Conservation (phyloP, 805 yeast species). For the Saccharomycopsis sp. region DNA sequence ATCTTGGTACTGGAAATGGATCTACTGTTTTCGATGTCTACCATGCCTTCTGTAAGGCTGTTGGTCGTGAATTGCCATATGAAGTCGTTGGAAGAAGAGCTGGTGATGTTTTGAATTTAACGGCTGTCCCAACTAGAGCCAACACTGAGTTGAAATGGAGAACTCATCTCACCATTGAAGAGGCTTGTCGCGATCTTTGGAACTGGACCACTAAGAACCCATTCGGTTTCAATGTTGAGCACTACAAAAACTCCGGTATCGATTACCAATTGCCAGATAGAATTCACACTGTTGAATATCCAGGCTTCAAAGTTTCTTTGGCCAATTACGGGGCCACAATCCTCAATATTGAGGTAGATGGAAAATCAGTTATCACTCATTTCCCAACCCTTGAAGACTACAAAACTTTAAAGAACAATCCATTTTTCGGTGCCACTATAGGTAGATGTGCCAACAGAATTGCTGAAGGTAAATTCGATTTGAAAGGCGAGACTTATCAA, state of each 20-base stretch:
- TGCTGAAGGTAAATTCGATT: conserved; percentile 34
- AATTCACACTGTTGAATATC: conserved; percentile 27
- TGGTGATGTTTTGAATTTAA: conserved; percentile 72
- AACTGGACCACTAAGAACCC: conserved; percentile 70
- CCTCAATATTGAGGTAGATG: conserved; percentile 36
- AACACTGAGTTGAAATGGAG: conserved; percentile 59
- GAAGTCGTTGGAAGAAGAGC: conserved; percentile 61
- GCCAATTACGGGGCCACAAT: conserved; percentile 48
- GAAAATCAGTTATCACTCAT: conserved; percentile 35
- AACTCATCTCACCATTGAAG: conserved; percentile 47
- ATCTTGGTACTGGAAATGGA: conserved; percentile 78
- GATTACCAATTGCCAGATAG: conserved; percentile 26
- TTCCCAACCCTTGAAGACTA: conserved; percentile 32
- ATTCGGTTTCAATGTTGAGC: conserved; percentile 40
- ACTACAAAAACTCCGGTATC: not conserved
- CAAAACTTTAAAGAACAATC: conserved; percentile 30
- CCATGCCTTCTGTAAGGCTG: conserved; percentile 56
- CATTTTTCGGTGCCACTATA: conserved; percentile 56
- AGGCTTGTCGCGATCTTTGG: conserved; percentile 72
- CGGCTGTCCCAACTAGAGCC: conserved; percentile 67
- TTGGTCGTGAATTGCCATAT: conserved; percentile 57
- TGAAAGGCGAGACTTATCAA: conserved; percentile 36
- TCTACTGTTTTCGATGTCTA: conserved; percentile 69
- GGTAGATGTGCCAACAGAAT: conserved; percentile 65
- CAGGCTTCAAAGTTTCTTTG: conserved; percentile 34